phyloP scores from a whole-genome alignment of 1,139 yeast species.

The Suhomyces ambrosiae region DNA sequence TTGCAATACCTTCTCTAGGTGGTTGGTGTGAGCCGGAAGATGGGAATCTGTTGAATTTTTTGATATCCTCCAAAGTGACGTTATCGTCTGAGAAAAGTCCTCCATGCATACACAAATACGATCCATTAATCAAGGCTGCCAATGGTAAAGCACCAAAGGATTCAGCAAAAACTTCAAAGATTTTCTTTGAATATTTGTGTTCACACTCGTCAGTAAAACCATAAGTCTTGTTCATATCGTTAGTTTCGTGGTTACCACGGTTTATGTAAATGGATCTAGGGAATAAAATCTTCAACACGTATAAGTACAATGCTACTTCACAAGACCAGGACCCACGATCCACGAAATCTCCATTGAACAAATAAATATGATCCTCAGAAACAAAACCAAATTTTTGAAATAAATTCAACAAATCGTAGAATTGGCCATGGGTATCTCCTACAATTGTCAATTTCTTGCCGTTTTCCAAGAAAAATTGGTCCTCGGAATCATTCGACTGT shows the following conservation, averaged over 20 bases:
- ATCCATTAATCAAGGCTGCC: constrained; percentile 75
- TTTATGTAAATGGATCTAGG: constrained; percentile 78
- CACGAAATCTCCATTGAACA: constrained; percentile 96
- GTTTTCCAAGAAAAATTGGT: constrained; percentile 26
- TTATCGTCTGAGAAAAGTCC: constrained; percentile 84
- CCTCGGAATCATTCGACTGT: constrained; percentile 23
- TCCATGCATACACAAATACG: constrained; percentile 91
- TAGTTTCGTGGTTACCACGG: constrained; percentile 96
- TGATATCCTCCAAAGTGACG: constrained; percentile 72
- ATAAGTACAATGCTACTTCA: constrained; percentile 85
- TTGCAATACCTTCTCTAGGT: constrained; percentile 86
- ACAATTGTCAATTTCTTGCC: constrained; percentile 71
- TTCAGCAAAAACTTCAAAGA: constrained; percentile 85
- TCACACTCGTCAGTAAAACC: constrained; percentile 97
- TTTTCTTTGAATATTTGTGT: constrained; percentile 78
- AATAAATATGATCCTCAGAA: constrained; percentile 68
- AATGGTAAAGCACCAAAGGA: constrained; percentile 86
- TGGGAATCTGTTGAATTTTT: constrained; percentile 66
- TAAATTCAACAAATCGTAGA: constrained; percentile 81
- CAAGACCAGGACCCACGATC: constrained; percentile 99
- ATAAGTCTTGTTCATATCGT: constrained; percentile 94
- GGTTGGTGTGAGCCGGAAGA: constrained; percentile 69
- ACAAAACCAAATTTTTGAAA: constrained; percentile 73
- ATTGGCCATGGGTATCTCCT: constrained; percentile 98
- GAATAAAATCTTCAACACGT: constrained; percentile 72